Evolutionary conservation across 1,139 yeast genomes (phyloP).

Genomic region (Saccharomyces uvarum): DNA sequence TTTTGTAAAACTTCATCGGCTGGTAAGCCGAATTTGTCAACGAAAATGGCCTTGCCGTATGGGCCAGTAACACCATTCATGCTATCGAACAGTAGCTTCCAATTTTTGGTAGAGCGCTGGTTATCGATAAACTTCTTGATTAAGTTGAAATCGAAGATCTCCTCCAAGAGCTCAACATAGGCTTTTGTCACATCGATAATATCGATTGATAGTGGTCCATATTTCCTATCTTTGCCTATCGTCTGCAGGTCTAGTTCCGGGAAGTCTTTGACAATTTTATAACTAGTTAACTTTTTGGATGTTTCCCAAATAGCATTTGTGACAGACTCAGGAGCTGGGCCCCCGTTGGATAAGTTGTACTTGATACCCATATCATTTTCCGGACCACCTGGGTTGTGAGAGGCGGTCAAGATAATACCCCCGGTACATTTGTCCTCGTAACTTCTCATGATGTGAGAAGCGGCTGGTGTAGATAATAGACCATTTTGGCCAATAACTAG

Average conservation of each 20-base stretch:
- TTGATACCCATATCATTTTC: conserved; percentile 88
- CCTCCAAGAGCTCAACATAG: conserved; percentile 74
- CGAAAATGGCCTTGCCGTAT: conserved; percentile 76
- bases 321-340: conserved; percentile 97
- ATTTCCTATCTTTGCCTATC: conserved; percentile 43
- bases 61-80: conserved; percentile 97
- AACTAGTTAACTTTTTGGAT: conserved; percentile 50
- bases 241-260: conserved; percentile 53
- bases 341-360: conserved; percentile 91
- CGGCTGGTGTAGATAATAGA: conserved; percentile 89
- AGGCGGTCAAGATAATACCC: conserved; percentile 91
- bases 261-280: conserved; percentile 49
- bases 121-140: conserved; percentile 60
- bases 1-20: conserved; percentile 61
- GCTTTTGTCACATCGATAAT: conserved; percentile 75
- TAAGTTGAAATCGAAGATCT: conserved; percentile 78
- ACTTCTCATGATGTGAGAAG: conserved; percentile 81
- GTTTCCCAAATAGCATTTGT: conserved; percentile 78
- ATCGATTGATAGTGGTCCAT: conserved; percentile 57
- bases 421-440: conserved; percentile 63
- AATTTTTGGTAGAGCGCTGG: conserved; percentile 42
- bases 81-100: conserved; percentile 78
- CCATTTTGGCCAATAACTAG: conserved; percentile 85
- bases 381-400: conserved; percentile 98
- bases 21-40: conserved; percentile 76